These are phyloP conservation scores for Claviceps quebecensis DNA, from an alignment of 2,329 filamentous ascomycete species.

Conservation along the genomic window DNA sequence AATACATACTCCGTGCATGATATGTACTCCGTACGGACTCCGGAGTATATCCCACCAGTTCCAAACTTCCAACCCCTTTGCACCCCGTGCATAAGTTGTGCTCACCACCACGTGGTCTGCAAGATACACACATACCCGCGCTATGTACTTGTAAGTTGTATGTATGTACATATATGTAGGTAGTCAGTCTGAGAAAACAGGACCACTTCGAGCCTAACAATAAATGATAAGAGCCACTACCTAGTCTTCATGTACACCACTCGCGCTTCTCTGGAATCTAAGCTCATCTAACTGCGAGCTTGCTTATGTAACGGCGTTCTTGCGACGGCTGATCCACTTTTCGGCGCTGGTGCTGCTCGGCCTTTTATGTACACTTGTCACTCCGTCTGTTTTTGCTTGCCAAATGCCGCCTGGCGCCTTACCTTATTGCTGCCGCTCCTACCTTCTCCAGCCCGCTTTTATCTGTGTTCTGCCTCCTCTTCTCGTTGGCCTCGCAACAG, in stretches of 20 bases:
- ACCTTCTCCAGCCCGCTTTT: slow-evolving; percentile 6
- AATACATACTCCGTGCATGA: no score
- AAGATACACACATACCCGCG: no score
- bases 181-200: no score
- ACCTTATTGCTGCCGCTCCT: not conserved
- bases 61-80: no score
- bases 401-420: not conserved
- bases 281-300: slow-evolving; percentile 10
- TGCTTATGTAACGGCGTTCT: slow-evolving; percentile 13
- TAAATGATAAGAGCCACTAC: no score
- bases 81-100: no score
- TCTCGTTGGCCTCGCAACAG: slow-evolving; percentile 31
- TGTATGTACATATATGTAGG: not conserved
- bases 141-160: not conserved
- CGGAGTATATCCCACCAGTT: no score
- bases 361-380: not conserved
- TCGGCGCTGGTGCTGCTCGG: not conserved
- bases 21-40: no score
- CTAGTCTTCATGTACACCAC: not conserved
- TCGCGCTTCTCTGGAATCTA: slow-evolving; percentile 11
- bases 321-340: slow-evolving; percentile 1
- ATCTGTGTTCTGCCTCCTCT: slow-evolving; percentile 18
- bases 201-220: no score
- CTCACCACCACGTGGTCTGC: no score
- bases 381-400: not conserved